phyloP scores from a whole-genome alignment of 2,329 filamentous ascomycete species.

The Clonostachys chloroleuca region DNA sequence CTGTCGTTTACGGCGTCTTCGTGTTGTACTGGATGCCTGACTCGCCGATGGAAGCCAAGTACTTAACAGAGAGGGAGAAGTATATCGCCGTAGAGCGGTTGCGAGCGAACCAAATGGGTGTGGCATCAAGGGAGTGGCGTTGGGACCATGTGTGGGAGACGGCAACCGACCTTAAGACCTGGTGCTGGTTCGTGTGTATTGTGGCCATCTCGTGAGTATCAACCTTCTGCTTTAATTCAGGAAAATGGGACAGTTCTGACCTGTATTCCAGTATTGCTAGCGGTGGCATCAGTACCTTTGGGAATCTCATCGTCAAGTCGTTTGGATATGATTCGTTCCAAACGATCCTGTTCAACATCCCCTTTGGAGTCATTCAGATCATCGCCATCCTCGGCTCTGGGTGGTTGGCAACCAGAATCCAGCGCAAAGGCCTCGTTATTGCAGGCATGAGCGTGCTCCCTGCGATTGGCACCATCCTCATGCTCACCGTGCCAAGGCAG shows the following conservation, averaged over 20 bases:
- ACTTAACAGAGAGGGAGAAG: slow-evolving; percentile 50
- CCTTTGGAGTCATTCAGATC: slow-evolving; percentile 56
- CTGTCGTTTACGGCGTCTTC: slow-evolving; percentile 37
- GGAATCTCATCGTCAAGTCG: slow-evolving; percentile 50
- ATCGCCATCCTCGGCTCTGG: slow-evolving; percentile 54
- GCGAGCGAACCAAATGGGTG: slow-evolving; percentile 42
- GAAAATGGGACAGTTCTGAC: too few relatives aligned
- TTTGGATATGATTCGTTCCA: slow-evolving; percentile 53
- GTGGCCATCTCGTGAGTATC: slow-evolving; percentile 43
- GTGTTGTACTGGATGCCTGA: slow-evolving; percentile 57
- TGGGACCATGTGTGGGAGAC: slow-evolving; percentile 35
- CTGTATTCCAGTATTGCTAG: slow-evolving; percentile 35
- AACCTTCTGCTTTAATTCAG: too few relatives aligned
- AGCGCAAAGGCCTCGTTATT: slow-evolving; percentile 51
- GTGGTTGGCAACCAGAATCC: slow-evolving; percentile 46
- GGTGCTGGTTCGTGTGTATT: slow-evolving; percentile 36
- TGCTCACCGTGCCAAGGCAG: slow-evolving; percentile 34
- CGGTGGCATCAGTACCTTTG: slow-evolving; percentile 55
- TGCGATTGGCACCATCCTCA: slow-evolving; percentile 49
- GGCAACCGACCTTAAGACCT: slow-evolving; percentile 31
- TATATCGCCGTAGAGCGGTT: slow-evolving; percentile 53
- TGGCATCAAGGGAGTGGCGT: slow-evolving; percentile 29
- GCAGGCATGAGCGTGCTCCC: slow-evolving; percentile 49
- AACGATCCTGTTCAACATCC: slow-evolving; percentile 57
- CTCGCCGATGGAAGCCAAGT: slow-evolving; percentile 55